Base-by-base conservation (phyloP, 1,284 basidiomycete genomes). In the Phaffia rhodozyma region DNA sequence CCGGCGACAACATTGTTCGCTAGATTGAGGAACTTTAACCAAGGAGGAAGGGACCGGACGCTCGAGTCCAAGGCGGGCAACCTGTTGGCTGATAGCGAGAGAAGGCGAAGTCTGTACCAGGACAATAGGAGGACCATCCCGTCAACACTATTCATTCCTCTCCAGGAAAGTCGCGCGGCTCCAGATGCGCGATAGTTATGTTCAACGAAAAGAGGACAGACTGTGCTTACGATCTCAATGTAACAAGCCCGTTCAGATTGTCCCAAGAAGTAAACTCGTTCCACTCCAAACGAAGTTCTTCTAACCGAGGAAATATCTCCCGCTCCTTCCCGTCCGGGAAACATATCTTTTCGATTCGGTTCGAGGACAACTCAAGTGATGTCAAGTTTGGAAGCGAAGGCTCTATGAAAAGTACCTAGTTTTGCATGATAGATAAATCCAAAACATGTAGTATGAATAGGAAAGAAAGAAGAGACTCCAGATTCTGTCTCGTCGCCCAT, bases 231-330 rank as follows among this genome's bases (percentile, higher is more conserved):
- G 50, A 57, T 6, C 38, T 20, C 2, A 63, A 53, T 9, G 43
- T 21, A 11, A 47, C 38, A 3, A 65, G 48, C 9, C 53, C 53
- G 7, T n/a, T 25, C 5, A 65, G 59, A 5, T 59, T 20, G 18
- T 47, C 48, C 63, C 63, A 65, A 1, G 58, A 49, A n/a, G n/a
- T 21, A n/a, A 65, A 56, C 21, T 54, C 58, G 72, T 97, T 96
- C 74, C 85, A 83, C 7, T 90, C 91, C 61, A 91, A 73, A 75
- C 94, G 87, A 5, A 93, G 76, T 1, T 79, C 71, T 53, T 77
- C 76, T 29, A 97, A 27, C 73, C 73, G 0, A 85, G 83, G 78
- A 94, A 86, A 43, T 78, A 55, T 27, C n/a, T 48, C n/a, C 29
- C 57, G 21, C 57, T 20, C 21, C 25, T 43, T 29, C 43, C 9